Percentiles rank a stretch among this genome's conserved stretches.
Evolutionary conservation across 1,284 basidiomycete species (phyloP).

Genomic region (Spongiforma sp.): DNA sequence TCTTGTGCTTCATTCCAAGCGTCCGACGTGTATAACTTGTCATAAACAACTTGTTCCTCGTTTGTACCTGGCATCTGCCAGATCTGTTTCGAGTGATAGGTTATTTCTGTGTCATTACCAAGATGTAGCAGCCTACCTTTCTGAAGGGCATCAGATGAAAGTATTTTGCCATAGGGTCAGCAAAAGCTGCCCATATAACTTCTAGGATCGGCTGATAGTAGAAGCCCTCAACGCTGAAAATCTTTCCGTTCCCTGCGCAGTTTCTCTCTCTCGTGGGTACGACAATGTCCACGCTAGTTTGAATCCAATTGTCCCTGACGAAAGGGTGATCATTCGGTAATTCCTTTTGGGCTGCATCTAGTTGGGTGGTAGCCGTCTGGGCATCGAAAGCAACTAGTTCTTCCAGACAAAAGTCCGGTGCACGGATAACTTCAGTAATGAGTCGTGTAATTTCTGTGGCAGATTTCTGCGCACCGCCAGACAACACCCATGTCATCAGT

Average conservation of each 20-base stretch:
- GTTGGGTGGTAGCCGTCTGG: not conserved
- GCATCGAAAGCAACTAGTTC: not conserved
- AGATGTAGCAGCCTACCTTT: not conserved
- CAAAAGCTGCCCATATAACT: not conserved
- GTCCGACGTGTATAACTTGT: not conserved
- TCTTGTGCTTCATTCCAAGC: not conserved
- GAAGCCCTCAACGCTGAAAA: not conserved
- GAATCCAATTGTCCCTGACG: not conserved
- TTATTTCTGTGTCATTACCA: no score
- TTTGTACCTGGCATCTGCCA: not conserved
- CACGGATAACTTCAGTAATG: not conserved
- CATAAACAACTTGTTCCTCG: not conserved
- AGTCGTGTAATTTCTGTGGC: not conserved
- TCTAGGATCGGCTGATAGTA: not conserved
- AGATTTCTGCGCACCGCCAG: not conserved
- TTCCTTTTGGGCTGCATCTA: not conserved
- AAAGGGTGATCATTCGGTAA: not conserved
- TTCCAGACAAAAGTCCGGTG: not conserved
- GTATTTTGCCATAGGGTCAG: not conserved
- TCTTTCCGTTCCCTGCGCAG: not conserved
- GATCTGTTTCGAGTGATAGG: no score
- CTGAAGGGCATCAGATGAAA: not conserved
- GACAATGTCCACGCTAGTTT: not conserved
- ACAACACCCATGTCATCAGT: slow-evolving; percentile 1
- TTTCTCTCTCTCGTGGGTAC: slow-evolving; percentile 3